Evolutionary conservation across 176 grass and related monocot genomes (phyloP).

Genomic region (Oryza meyeriana): DNA sequence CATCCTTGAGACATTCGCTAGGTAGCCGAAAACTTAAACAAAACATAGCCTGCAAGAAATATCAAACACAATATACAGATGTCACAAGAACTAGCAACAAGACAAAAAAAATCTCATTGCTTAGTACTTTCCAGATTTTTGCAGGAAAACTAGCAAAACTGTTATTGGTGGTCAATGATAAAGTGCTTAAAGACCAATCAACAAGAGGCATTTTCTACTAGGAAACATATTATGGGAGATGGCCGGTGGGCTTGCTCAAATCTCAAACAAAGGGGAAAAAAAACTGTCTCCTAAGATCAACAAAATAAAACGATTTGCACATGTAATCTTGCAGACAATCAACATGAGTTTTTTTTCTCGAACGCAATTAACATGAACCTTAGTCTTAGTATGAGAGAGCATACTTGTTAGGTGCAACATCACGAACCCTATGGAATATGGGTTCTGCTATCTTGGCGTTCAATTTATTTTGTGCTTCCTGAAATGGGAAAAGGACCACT

Average conservation of each 20-base stretch:
- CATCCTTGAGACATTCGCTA: constrained; percentile 42
- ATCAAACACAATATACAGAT: constrained; percentile 10
- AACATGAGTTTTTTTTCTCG: too few species aligned
- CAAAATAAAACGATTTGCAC: not conserved
- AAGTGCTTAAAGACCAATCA: not conserved
- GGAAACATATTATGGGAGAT: not conserved
- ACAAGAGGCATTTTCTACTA: not conserved
- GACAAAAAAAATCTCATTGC: not conserved
- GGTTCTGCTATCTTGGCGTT: constrained; percentile 70
- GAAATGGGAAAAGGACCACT: constrained; percentile 16
- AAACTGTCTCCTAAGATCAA: not conserved
- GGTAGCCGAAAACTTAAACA: constrained; percentile 90
- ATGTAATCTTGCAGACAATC: not conserved
- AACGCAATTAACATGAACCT: not conserved
- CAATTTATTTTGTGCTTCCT: constrained; percentile 75
- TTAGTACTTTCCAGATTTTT: not conserved
- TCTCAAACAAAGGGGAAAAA: not conserved
- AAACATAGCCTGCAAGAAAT: constrained; percentile 74
- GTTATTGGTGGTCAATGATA: not conserved
- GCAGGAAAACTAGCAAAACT: not conserved
- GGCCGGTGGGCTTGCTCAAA: not conserved
- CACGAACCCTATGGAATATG: constrained; percentile 78
- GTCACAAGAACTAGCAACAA: not conserved
- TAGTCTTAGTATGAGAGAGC: not conserved
- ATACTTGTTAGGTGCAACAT: constrained; percentile 97